Percentiles rank a stretch among this genome's conserved stretches.
These are phyloP conservation scores for Penicillium fuscoglaucum DNA, from an alignment of 2,329 filamentous ascomycete genomes.

Conservation along the genomic window DNA sequence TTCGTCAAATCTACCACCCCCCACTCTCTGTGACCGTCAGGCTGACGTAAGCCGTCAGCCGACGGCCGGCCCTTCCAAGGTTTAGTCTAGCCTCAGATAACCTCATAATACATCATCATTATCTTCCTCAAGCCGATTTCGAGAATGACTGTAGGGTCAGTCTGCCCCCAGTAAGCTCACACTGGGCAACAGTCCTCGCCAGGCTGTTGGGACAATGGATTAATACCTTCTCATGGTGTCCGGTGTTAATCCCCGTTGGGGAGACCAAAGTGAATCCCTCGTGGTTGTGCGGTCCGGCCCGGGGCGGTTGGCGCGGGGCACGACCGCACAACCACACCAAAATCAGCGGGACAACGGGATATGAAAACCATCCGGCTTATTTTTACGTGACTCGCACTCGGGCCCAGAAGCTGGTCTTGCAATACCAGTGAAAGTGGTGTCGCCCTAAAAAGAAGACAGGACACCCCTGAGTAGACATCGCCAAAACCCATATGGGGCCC, in stretches of 20 bases:
- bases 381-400: constrained; percentile 16
- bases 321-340: constrained; percentile 10
- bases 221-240: constrained; percentile 19
- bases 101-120: too few species aligned
- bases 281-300: constrained; percentile 10
- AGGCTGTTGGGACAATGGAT: constrained; percentile 13
- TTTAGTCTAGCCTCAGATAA: too few species aligned
- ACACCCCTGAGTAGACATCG: constrained; percentile 10
- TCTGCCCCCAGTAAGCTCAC: too few species aligned
- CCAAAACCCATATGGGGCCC: too few species aligned
- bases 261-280: constrained; percentile 11
- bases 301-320: not conserved
- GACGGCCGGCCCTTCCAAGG: too few species aligned
- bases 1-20: too few species aligned
- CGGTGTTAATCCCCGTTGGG: constrained; percentile 13
- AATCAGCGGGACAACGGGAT: constrained; percentile 13
- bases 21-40: too few species aligned
- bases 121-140: too few species aligned
- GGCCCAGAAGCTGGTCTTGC: constrained; percentile 15
- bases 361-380: constrained; percentile 15
- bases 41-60: too few species aligned
- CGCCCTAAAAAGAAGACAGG: constrained; percentile 15
- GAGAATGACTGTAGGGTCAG: too few species aligned
- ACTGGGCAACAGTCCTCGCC: too few species aligned
- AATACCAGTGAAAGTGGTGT: constrained; percentile 15